These are phyloP conservation scores for Rhizopus stolonifer DNA, from an alignment of 371 early-diverging fungal genomes.

Conservation along the genomic window DNA sequence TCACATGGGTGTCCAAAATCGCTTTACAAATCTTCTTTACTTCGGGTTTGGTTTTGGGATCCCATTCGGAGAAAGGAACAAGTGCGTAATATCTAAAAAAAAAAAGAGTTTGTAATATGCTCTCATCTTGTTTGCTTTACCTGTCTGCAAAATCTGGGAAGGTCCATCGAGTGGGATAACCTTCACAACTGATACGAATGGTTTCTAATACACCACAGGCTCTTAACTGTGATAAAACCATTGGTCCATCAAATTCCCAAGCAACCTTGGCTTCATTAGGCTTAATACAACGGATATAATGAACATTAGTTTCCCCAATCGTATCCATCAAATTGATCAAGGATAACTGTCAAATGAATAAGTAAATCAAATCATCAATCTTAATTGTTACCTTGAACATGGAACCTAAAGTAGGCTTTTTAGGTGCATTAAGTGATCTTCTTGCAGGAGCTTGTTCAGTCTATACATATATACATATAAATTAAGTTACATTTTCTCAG, in stretches of 20 bases:
- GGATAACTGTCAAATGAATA: conserved; percentile 47
- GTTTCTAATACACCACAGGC: conserved; percentile 99
- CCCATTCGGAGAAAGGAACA: conserved; percentile 70
- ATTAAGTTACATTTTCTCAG: no score
- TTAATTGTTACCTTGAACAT: conserved; percentile 59
- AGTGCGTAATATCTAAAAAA: conserved; percentile 81
- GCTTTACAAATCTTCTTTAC: conserved; percentile 52
- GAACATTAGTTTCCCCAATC: conserved; percentile 87
- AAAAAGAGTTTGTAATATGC: background rate
- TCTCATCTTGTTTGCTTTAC: background rate
- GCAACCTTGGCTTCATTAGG: conserved; percentile 93
- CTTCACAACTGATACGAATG: conserved; percentile 97
- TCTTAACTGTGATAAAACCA: conserved; percentile 94
- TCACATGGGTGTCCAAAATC: conserved; percentile 72
- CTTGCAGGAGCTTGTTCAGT: conserved; percentile 24
- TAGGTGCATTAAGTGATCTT: conserved; percentile 53
- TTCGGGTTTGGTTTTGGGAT: conserved; percentile 44
- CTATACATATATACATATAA: conserved; percentile 9
- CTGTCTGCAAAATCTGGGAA: conserved; percentile 90
- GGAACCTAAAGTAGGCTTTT: conserved; percentile 89
- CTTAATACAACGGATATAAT: conserved; percentile 98
- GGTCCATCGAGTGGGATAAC: conserved; percentile 97
- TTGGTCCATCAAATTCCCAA: conserved; percentile 86
- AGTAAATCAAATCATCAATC: background rate
- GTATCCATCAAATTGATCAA: conserved; percentile 93